Evolutionary conservation across 345 rosid genomes (phyloP), one percentile per base, ranked within the genome.

Genomic region (Nephelium lappaceum): DNA sequence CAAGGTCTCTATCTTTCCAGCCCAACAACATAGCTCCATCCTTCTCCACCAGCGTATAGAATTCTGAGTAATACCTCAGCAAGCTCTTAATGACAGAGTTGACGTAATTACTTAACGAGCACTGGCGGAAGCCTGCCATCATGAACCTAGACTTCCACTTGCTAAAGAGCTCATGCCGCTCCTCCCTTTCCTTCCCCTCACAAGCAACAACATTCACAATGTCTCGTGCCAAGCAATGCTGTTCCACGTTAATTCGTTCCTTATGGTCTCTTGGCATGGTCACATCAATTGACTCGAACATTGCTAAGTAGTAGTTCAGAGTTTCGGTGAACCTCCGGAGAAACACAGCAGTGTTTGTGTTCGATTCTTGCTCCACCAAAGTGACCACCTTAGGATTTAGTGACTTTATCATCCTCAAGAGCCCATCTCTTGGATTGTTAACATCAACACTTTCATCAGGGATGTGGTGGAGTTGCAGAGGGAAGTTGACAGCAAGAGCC

Each of bases 141-240:
- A 85, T 85, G 36, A 92, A 78, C 89, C 96, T 83, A 63, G 89
- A 87, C 85, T 86, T 89, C 96, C 96, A 92, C 85, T 92, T 92
- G 25, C 96, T 90, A 0, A 90, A 78, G 66, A 88, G 89, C 63
- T 92, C 95, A 16, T 92, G 93, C 3, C 93, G 89, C 82, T 89
- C 95, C 75, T 85, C 92, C 61, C 96, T 85, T 69, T 92, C 96
- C 79, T 76, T 84, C 62, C 93, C 96, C 85, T 92, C 96, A 3
- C 93, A 86, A 15, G 93, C 91, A 49, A 92, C 81, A 68, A 92
- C 76, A 74, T 92, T 90, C 64, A 90, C 91, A 2, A 92, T 90
- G 53, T 92, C 96, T 85, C 89, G 83, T 3, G 92, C 93, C 81
- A 92, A 77, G 73, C 92, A 90, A 24, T 90, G 96, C 86, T 87